Base-by-base conservation (phyloP, 2,329 filamentous ascomycete species). In the Claviceps sp. region DNA sequence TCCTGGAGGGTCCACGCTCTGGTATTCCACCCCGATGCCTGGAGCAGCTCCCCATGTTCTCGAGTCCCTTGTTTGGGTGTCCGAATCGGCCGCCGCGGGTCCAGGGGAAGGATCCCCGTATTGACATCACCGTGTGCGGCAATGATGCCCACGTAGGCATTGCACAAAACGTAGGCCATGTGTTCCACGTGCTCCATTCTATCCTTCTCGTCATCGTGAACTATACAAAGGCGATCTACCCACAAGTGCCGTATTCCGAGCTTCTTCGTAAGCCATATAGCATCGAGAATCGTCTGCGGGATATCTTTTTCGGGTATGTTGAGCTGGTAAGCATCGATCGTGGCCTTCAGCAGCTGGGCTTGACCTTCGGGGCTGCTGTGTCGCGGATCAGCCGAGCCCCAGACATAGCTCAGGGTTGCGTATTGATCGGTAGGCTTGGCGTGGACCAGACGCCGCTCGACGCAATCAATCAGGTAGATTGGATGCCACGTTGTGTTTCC, bases 371-470 rank as follows among this genome's bases (percentile, higher is more conserved):
- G 56, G 13, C 58, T 55, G 14, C 59, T 60, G 26, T 56, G 59
- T n/a, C 62, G 64, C 30, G 52, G 56, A n/a, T 50, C 46, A 4
- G 58, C 57, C 3, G 61, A 56, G 7, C 68, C 69, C 63, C 69
- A 72, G 38, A 73, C 70, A 56, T 74, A 74, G 61, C 71, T 73
- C 24, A 74, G 62, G n/a, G 71, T 68, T 4, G 72, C 57, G 48
- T 73, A 74, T 38, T 68, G 61, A 47, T 73, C 69, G 10, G 60
- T 59, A 2, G 67, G 63, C n/a, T 65, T 63, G 14, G 69, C 62
- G 16, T 62, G 64, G 5, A 73, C 69, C 22, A 73, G 60, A 46
- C 66, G 60, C 6, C 65, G 62, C 44, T 71, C 67, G 37, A 68
- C 64, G 13, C 65, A 65, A 54, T 73, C 70, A 52, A 73, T 64